Evolutionary conservation across 345 rosid species (phyloP).

Genomic region (Mangifera indica): DNA sequence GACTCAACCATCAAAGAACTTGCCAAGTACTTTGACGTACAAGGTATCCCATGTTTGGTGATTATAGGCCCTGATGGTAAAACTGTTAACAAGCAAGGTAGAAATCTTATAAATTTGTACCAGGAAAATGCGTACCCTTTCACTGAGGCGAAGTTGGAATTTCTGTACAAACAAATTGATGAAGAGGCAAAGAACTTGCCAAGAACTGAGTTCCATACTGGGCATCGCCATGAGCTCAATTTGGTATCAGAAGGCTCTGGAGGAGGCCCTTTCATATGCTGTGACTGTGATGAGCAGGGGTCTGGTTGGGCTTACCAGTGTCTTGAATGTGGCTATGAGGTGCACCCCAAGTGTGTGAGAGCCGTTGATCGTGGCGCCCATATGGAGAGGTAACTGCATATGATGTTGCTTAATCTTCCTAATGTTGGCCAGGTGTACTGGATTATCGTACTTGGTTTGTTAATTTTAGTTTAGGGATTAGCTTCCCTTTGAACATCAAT

Average conservation of each 20-base stretch:
- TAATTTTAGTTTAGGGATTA: not conserved
- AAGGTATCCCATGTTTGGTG: conserved; percentile 52
- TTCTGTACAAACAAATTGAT: conserved; percentile 44
- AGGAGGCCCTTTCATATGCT: conserved; percentile 64
- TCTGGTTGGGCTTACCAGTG: conserved; percentile 67
- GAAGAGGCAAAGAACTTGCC: conserved; percentile 53
- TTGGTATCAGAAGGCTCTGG: conserved; percentile 57
- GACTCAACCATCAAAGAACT: conserved; percentile 39
- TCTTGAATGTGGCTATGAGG: conserved; percentile 67
- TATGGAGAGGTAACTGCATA: not conserved
- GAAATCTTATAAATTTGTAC: conserved; percentile 50
- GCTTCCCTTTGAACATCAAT: not conserved
- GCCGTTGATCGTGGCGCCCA: conserved; percentile 18
- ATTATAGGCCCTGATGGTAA: conserved; percentile 61
- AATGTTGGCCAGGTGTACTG: not conserved
- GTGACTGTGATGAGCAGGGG: conserved; percentile 65
- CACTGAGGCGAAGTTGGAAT: conserved; percentile 40
- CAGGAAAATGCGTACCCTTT: conserved; percentile 56
- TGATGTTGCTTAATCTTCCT: not conserved
- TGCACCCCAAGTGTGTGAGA: conserved; percentile 56
- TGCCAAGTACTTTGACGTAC: conserved; percentile 45
- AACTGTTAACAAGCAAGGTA: conserved; percentile 51
- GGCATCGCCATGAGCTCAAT: conserved; percentile 52
- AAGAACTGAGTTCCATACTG: conserved; percentile 35
- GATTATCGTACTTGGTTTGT: conserved; percentile 4